Percentiles rank a stretch among this genome's conserved stretches.
Conservation (phyloP, 768 basidiomycete species). For the Rhizopogon vulgaris region DNA sequence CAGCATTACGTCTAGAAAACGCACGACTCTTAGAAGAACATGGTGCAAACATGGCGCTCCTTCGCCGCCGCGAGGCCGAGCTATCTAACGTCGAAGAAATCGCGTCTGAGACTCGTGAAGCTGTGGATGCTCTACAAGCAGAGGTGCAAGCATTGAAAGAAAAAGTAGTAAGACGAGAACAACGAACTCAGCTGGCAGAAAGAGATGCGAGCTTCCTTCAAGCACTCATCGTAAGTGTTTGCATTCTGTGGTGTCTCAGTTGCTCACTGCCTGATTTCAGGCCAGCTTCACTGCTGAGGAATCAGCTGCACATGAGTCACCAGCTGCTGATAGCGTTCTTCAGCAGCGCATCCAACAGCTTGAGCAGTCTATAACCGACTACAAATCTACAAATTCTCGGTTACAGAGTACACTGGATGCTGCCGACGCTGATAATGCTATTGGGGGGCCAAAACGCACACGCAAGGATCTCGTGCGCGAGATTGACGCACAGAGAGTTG, state of each 20-base stretch:
- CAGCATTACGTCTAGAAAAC: conserved; percentile 54
- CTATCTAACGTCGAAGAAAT: conserved; percentile 34
- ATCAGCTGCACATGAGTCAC: conserved; percentile 23
- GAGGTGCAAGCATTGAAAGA: conserved; percentile 35
- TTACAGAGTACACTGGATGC: conserved; percentile 45
- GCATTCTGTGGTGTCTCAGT: not conserved
- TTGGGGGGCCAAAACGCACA: conserved; percentile 15
- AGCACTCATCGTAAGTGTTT: conserved; percentile 54
- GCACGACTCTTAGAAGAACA: conserved; percentile 63
- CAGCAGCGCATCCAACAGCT: conserved; percentile 45
- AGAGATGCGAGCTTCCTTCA: conserved; percentile 62
- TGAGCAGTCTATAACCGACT: conserved; percentile 48
- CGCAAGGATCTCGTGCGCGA: conserved; percentile 35
- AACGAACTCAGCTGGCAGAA: conserved; percentile 39
- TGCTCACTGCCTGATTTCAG: conserved; percentile 23
- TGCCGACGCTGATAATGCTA: conserved; percentile 29
- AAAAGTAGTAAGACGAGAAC: conserved; percentile 31
- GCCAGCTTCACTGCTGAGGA: conserved; percentile 63
- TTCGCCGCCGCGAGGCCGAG: conserved; percentile 50
- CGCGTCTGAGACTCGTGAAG: conserved; percentile 30
- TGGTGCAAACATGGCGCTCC: conserved; percentile 47
- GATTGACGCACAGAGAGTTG: conserved; percentile 31
- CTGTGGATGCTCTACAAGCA: conserved; percentile 27
- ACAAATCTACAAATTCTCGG: conserved; percentile 42
- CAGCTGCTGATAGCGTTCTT: conserved; percentile 25